phyloP scores from a whole-genome alignment of 2,329 filamentous ascomycete species.

The Gaeumannomyces tritici region DNA sequence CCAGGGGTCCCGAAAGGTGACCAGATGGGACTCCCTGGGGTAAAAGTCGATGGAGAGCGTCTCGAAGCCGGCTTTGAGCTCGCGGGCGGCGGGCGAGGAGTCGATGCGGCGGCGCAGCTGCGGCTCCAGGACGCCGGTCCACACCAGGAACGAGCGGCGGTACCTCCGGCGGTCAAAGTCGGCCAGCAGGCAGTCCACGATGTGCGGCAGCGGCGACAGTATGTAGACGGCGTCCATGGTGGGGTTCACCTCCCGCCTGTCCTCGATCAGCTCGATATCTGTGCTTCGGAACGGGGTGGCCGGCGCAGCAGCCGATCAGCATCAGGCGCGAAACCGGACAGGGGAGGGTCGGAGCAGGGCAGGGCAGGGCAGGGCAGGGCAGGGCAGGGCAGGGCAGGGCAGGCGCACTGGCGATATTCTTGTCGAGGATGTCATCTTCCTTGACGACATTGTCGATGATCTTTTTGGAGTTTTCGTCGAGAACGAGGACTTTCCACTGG shows the following conservation, averaged over 20 bases:
- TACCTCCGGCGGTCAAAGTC: slow-evolving; percentile 85
- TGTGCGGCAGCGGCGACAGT: slow-evolving; percentile 73
- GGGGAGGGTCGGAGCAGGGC: not conserved
- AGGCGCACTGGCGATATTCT: slow-evolving; percentile 82
- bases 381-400: too few species aligned
- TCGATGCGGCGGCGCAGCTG: slow-evolving; percentile 66
- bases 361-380: too few species aligned
- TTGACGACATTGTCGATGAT: slow-evolving; percentile 85
- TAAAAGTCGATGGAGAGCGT: slow-evolving; percentile 83
- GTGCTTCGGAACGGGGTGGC: slow-evolving; percentile 11
- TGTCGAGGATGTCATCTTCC: slow-evolving; percentile 93
- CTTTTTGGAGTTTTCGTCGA: slow-evolving; percentile 76
- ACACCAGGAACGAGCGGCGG: slow-evolving; percentile 68
- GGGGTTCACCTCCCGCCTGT: slow-evolving; percentile 69
- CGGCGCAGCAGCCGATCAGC: not conserved
- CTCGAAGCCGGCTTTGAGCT: slow-evolving; percentile 70
- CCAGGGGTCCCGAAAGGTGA: slow-evolving; percentile 90
- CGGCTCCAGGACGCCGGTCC: slow-evolving; percentile 68
- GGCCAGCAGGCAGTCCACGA: slow-evolving; percentile 87
- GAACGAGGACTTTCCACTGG: slow-evolving; percentile 93
- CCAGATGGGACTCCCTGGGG: slow-evolving; percentile 80
- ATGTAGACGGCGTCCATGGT: slow-evolving; percentile 95
- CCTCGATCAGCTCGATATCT: slow-evolving; percentile 95
- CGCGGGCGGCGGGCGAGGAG: slow-evolving; percentile 55
- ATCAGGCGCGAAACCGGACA: not conserved